These are phyloP conservation scores for Colletotrichum costaricense DNA, from an alignment of 2,329 filamentous ascomycete genomes.

Conservation along the genomic window DNA sequence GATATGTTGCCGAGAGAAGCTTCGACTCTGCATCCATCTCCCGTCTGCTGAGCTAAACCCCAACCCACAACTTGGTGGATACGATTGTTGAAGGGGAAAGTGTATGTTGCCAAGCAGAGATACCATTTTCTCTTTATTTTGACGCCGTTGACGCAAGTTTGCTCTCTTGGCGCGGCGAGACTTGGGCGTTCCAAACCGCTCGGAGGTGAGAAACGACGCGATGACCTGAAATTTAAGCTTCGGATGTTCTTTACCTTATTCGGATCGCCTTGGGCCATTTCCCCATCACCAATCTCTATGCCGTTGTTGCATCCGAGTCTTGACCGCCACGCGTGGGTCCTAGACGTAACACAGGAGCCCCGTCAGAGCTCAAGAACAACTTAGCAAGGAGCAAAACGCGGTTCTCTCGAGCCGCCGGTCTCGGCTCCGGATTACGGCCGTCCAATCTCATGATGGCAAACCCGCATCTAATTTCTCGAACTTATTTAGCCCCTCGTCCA, in stretches of 20 bases:
- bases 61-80: constrained; percentile 6
- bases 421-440: constrained; percentile 18
- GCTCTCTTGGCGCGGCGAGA: not conserved
- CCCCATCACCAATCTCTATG: constrained; percentile 19
- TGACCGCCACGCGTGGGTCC: constrained; percentile 23
- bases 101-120: not conserved
- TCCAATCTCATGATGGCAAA: constrained; percentile 27
- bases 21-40: constrained; percentile 22
- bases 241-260: constrained; percentile 12
- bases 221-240: not conserved
- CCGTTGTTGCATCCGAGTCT: constrained; percentile 27
- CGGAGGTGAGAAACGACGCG: not conserved
- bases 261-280: constrained; percentile 2
- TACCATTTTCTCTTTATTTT: not conserved
- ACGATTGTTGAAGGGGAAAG: constrained; percentile 1
- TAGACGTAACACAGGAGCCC: not conserved
- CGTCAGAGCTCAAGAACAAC: not conserved
- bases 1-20: constrained; percentile 25
- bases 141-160: not conserved
- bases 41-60: constrained; percentile 20
- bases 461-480: constrained; percentile 28
- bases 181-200: not conserved
- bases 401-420: constrained; percentile 12
- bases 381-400: not conserved
- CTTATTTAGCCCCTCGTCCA: constrained; percentile 18